Evolutionary conservation across 2,329 filamentous ascomycete species (phyloP).

Genomic region (Colletotrichum navitas): DNA sequence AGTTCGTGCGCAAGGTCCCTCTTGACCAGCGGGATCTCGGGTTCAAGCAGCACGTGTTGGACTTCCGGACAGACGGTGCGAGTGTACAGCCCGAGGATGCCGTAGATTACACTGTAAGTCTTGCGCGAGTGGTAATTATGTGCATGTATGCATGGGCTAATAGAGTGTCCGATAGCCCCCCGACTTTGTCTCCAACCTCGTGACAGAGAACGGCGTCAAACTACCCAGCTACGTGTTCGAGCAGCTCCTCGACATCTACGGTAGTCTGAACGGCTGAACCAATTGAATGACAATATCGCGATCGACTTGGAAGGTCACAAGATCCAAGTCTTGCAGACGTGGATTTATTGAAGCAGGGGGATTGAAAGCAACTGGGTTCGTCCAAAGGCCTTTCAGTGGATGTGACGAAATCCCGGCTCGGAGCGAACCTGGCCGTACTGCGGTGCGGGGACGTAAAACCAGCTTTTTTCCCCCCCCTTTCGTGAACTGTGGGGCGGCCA

Average conservation of each 20-base stretch:
- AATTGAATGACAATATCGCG: not conserved
- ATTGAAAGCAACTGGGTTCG: not conserved
- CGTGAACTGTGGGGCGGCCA: not conserved
- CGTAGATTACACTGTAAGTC: conserved; percentile 79
- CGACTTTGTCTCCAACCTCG: conserved; percentile 76
- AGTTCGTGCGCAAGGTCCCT: conserved; percentile 91
- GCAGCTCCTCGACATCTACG: conserved; percentile 75
- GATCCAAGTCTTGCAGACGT: not conserved
- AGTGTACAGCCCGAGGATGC: conserved; percentile 64
- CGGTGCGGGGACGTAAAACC: conserved; percentile 6
- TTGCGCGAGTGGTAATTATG: not conserved
- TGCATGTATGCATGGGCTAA: conserved; percentile 44
- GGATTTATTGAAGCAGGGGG: not conserved
- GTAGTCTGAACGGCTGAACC: conserved; percentile 51
- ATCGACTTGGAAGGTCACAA: not conserved
- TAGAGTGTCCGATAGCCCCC: conserved; percentile 64
- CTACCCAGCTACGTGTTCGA: conserved; percentile 78
- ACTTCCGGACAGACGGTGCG: conserved; percentile 71
- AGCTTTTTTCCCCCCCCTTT: not conserved
- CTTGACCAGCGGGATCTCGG: conserved; percentile 85
- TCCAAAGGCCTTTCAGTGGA: conserved; percentile 5
- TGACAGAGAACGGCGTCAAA: conserved; percentile 81
- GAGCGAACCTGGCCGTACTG: conserved; percentile 11
- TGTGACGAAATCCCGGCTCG: conserved; percentile 8
- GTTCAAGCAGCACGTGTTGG: conserved; percentile 80